Base-by-base conservation (phyloP, 345 rosid genomes). In the Eutrema heterophyllum region DNA sequence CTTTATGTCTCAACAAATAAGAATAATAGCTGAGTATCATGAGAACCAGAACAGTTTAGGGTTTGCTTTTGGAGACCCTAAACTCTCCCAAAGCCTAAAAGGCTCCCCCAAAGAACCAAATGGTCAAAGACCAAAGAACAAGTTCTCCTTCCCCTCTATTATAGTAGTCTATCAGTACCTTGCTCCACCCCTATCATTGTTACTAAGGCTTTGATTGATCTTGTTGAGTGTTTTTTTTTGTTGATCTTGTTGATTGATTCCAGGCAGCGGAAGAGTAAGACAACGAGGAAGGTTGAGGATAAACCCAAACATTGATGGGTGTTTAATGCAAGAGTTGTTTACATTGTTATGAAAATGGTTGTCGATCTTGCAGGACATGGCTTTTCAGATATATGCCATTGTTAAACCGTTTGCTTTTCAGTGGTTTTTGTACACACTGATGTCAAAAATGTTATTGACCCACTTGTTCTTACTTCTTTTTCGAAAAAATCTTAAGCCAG, bases 261-360 rank as follows among this genome's bases (percentile, higher is more conserved):
- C 50, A 75, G 79, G 68, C 56, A 32, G 52, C 49, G 9, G 74
- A 75, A 75, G 73, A 75, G 63, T 43, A 48, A 58, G 54, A 60
- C 56, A 14, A 52, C 11, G 33, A 49, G 12, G 48, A 40, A 33
- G 67, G 50, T 3, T 16, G 52, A 48, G 45, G 59, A 43, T 56
- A 33, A 61, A 60, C 48, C 74, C 69, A 68, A 68, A 40, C 69
- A 68, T 68, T 68, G 24, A 52, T 62, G 54, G 71, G 75, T 44
- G 26, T 76, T 38, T 21, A n/a, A 76, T 60, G 68, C 67, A 24
- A 58, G 38, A 66, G 51, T 45, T 66, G 51, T 46, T 24, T 30
- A 66, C 27, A 16, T 36, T 73, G 13, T n/a, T 24, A 50, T 57
- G 58, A 21, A 58, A 55, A 18, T 46, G 51, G 58, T 46, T 36